A percentile compares a stretch with the other conserved stretches of the same genome.
Conservation (phyloP, 2,329 filamentous ascomycete genomes). For the Graphilbum ipis-grandicollis region DNA sequence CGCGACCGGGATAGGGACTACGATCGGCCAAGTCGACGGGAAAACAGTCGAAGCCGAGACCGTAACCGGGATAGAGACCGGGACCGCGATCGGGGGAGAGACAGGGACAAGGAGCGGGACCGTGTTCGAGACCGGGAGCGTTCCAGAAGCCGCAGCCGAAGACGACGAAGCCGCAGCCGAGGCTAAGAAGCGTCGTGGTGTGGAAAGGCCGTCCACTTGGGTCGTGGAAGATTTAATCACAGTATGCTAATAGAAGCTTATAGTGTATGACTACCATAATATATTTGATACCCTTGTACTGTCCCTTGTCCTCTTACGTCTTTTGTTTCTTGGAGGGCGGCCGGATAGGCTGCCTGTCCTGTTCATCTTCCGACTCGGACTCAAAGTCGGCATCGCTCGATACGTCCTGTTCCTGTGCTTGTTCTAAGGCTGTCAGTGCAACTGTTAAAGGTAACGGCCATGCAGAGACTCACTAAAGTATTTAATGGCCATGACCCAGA, state of each 20-base stretch:
- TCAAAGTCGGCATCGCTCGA: slow-evolving; percentile 57
- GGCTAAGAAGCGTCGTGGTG: no score
- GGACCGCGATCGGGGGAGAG: slow-evolving; percentile 5
- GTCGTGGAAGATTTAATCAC: no score
- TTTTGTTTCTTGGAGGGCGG: slow-evolving; percentile 25
- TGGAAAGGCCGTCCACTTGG: no score
- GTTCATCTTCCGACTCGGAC: slow-evolving; percentile 37
- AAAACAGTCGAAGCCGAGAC: slow-evolving; percentile 7
- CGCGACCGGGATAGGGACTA: slow-evolving; percentile 10
- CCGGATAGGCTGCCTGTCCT: slow-evolving; percentile 31
- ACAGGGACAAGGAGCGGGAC: slow-evolving; percentile 2
- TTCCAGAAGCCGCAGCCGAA: slow-evolving; percentile 17
- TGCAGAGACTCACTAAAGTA: slow-evolving; percentile 69
- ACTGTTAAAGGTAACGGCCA: no score
- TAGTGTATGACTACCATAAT: no score
- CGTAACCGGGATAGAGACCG: slow-evolving; percentile 6
- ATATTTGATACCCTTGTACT: no score
- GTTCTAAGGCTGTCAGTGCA: slow-evolving; percentile 30
- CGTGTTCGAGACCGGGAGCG: slow-evolving; percentile 11
- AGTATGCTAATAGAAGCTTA: no score
- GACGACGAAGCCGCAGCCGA: slow-evolving; percentile 7
- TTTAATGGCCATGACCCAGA: slow-evolving; percentile 76
- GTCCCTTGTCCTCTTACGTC: slow-evolving; percentile 11
- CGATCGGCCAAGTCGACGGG: slow-evolving; percentile 6
- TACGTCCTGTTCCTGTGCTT: slow-evolving; percentile 54